Conservation (phyloP, 768 basidiomycete species). For the Favolaschia claudopus region DNA sequence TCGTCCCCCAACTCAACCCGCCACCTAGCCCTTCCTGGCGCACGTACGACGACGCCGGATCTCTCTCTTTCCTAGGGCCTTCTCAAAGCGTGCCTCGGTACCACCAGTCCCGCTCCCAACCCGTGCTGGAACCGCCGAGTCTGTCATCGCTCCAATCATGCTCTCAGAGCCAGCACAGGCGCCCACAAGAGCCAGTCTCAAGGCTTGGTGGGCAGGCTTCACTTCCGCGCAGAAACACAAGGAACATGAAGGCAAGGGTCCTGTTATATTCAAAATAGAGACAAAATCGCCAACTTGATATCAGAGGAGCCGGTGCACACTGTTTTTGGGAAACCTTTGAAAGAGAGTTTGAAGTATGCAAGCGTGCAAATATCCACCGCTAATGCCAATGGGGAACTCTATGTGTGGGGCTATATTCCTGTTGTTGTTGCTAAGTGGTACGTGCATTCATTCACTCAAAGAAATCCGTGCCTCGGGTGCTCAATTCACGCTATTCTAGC, state of each 20-base stretch:
- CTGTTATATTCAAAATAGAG: background rate
- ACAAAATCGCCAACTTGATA: slow-evolving; percentile 18
- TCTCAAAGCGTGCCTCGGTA: slow-evolving; percentile 13
- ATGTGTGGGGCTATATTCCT: slow-evolving; percentile 94
- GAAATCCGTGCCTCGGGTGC: background rate
- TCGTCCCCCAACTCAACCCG: too few species aligned
- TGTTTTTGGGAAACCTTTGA: slow-evolving; percentile 88
- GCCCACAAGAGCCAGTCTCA: slow-evolving; percentile 66
- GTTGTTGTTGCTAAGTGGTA: slow-evolving; percentile 98
- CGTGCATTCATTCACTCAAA: slow-evolving; percentile 37
- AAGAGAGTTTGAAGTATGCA: slow-evolving; percentile 85
- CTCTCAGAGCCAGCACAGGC: slow-evolving; percentile 31
- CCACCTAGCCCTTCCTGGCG: too few species aligned
- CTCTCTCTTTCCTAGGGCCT: slow-evolving; percentile 19
- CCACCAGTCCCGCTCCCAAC: background rate
- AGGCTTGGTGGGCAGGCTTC: slow-evolving; percentile 87
- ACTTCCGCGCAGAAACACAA: slow-evolving; percentile 68
- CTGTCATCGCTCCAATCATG: slow-evolving; percentile 6
- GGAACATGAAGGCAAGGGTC: slow-evolving; percentile 53
- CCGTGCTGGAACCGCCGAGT: slow-evolving; percentile 1
- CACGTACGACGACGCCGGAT: slow-evolving; percentile 11
- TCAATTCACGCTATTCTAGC: slow-evolving; percentile 45
- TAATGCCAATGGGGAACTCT: slow-evolving; percentile 80
- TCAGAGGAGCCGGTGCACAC: slow-evolving; percentile 48
- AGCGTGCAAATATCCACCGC: slow-evolving; percentile 94